Evolutionary conservation across 768 basidiomycete genomes (phyloP).

Genomic region (Boletellus ananiceps): DNA sequence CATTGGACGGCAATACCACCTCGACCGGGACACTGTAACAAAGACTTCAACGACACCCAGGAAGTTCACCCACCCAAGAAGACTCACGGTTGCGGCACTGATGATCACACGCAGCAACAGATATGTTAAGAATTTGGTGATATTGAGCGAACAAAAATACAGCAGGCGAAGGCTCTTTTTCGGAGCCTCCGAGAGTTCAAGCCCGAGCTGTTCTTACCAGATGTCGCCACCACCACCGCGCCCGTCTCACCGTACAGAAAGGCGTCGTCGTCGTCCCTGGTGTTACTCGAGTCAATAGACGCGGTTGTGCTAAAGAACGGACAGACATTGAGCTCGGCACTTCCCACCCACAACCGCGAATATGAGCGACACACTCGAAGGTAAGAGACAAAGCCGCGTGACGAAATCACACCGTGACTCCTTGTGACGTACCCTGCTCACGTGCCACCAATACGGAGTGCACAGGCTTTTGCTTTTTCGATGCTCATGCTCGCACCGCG

Average conservation of each 20-base stretch:
- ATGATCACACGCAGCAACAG: conserved; percentile 36
- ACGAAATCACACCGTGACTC: conserved; percentile 20
- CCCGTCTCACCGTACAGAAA: conserved; percentile 66
- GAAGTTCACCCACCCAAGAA: conserved; percentile 23
- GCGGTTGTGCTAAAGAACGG: conserved; percentile 13
- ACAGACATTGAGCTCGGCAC: conserved; percentile 28
- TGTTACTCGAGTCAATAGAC: conserved; percentile 24
- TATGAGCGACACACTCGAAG: conserved; percentile 16
- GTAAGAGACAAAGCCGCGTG: conserved; percentile 26
- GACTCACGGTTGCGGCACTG: conserved; percentile 66
- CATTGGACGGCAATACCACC: conserved; percentile 41
- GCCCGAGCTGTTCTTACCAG: conserved; percentile 45
- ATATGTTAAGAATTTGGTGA: conserved; percentile 38
- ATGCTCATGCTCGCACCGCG: conserved; percentile 13
- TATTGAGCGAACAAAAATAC: conserved; percentile 34
- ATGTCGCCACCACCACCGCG: conserved; percentile 30
- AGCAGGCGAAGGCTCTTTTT: conserved; percentile 29
- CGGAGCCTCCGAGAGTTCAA: conserved; percentile 20
- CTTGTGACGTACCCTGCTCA: conserved; percentile 16
- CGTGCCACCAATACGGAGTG: background rate
- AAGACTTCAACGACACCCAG: conserved; percentile 16
- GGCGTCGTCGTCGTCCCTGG: conserved; percentile 77
- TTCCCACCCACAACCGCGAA: conserved; percentile 16
- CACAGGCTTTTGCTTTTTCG: background rate
- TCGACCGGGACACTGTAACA: conserved; percentile 39